Base-by-base conservation (phyloP, 2,329 filamentous ascomycete species). In the Microcyclosporella mali region DNA sequence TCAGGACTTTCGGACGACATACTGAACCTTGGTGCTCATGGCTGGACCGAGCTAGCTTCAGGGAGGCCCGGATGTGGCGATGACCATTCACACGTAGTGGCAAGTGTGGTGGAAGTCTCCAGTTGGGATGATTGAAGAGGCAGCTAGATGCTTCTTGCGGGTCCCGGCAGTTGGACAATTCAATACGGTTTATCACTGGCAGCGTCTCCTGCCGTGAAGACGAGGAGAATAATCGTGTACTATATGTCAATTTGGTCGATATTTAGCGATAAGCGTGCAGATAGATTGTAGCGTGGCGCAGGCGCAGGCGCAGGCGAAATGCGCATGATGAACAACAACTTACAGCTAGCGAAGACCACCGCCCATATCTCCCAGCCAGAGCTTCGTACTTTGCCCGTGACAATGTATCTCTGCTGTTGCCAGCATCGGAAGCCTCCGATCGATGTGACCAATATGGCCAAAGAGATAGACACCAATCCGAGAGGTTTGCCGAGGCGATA, bases 351-450 rank as follows among this genome's bases (percentile, higher is more conserved):
- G 33, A 35, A 6, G 7, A 35, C 14, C 6, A 35, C 33, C 3
- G 17, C 6, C 33, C 33, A 35, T 4, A 7, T 12, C 17, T 35
- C 33, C 33, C 33, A 35, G 3, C 33, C 33, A 35, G 12, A 35
- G 17, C 33, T 35, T 17, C 17, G 12, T 35, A 35, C 12, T 12
- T 19, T 16, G 10, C 33, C 33, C 6, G 14, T 12, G 11, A 35
- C 12, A 12, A 35, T 35, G 14, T 17, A 35, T 19, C 17, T 6
- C 33, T 35, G 33, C 33, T 35, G 33, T 35, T 35, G 33, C 33
- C 33, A 35, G 33, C 33, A 35, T 35, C 33, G 12, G 33, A 35
- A 35, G 14, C 33, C 33, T 4, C 33, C 33, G 17, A 35, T 19
- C 14, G 12, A 4, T 16, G 17, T 35, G 14, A 35, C 4, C 3